phyloP scores from a whole-genome alignment of 2,329 filamentous ascomycete species.

The Aspergillus quadricinctus region DNA sequence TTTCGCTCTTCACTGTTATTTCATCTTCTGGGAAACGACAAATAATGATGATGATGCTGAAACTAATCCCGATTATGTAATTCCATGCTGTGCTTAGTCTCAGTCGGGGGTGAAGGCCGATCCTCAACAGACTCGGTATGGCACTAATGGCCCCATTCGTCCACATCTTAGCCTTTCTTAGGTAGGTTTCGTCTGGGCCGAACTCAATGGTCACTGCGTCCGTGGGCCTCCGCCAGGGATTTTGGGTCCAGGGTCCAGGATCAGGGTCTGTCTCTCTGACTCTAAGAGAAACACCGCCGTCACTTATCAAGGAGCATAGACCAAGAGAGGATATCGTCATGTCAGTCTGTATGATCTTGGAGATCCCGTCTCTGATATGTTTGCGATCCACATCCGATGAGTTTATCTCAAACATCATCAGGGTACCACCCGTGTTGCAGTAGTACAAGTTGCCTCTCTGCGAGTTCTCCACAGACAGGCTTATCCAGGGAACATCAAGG shows the following conservation, averaged over 20 bases:
- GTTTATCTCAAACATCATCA: conserved; percentile 10
- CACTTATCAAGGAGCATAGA: background rate
- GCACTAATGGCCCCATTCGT: background rate
- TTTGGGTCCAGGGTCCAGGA: no score
- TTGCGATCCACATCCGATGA: conserved; percentile 10
- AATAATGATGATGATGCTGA: background rate
- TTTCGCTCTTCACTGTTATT: background rate
- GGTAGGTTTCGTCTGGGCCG: no score
- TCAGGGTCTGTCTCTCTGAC: background rate
- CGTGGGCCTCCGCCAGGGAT: background rate
- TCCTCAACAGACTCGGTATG: background rate
- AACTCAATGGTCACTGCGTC: no score
- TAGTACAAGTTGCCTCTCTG: background rate
- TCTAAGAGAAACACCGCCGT: background rate
- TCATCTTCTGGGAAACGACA: background rate
- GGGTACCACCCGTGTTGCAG: background rate
- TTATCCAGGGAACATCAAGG: background rate
- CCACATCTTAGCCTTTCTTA: no score
- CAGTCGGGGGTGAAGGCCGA: background rate
- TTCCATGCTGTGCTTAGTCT: background rate
- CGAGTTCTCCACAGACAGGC: background rate
- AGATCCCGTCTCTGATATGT: conserved; percentile 8
- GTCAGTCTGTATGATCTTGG: background rate
- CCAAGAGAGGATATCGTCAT: background rate
- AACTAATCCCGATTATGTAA: background rate